A percentile compares a stretch with the other conserved stretches of the same genome.
phyloP scores from a whole-genome alignment of 257 asterid genomes.

The Primulina eburnea region DNA sequence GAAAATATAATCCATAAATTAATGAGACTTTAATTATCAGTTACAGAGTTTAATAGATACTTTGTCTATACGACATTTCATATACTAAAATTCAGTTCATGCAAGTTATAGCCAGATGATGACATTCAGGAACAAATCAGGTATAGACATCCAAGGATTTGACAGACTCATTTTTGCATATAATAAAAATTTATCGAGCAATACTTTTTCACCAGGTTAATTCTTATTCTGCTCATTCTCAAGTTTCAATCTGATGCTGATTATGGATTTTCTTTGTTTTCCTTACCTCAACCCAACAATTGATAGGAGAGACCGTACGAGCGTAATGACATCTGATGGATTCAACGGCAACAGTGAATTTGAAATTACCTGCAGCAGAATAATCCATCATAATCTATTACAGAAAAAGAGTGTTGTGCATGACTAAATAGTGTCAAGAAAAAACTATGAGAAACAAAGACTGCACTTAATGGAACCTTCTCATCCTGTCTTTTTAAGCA shows the following conservation, averaged over 20 bases:
- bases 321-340: conserved; percentile 82
- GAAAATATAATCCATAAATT: conserved; percentile 1
- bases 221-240: not conserved
- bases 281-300: conserved; percentile 68
- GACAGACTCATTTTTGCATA: not conserved
- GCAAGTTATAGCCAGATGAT: not conserved
- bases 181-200: not conserved
- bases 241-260: not conserved
- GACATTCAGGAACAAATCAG: not conserved
- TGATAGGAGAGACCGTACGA: conserved; percentile 65
- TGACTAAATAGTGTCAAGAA: not conserved
- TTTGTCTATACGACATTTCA: not conserved
- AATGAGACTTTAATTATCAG: not conserved
- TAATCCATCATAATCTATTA: not conserved
- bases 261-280: conserved; percentile 1
- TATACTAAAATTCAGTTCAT: conserved; percentile 1
- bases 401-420: too few relatives aligned
- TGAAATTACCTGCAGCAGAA: conserved; percentile 58
- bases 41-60: not conserved
- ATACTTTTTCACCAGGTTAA: not conserved
- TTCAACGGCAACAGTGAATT: conserved; percentile 69
- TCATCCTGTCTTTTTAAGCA: conserved; percentile 86
- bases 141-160: conserved; percentile 5
- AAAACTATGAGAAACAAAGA: not conserved
- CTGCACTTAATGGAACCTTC: conserved; percentile 50